Percentiles rank a stretch among this genome's conserved stretches.
These are phyloP conservation scores for Nakazawaea sp. DNA, from an alignment of 805 yeast genomes.

Conservation along the genomic window DNA sequence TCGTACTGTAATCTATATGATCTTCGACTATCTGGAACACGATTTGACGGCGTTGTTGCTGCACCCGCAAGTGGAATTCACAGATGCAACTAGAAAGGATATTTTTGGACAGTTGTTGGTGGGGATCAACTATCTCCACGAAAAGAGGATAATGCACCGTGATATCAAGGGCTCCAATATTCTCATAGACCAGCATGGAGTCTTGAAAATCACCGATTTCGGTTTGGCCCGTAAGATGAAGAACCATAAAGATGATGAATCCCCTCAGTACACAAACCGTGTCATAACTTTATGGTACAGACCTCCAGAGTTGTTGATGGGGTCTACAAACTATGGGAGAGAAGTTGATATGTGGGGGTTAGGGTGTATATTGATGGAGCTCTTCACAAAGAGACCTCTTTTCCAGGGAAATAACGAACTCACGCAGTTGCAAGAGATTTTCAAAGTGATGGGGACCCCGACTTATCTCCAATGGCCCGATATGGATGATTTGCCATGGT, in stretches of 20 bases:
- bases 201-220: conserved; percentile 71
- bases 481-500: conserved; percentile 84
- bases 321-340: conserved; percentile 83
- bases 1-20: conserved; percentile 69
- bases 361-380: conserved; percentile 83
- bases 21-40: conserved; percentile 89
- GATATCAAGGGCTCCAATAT: conserved; percentile 82
- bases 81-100: conserved; percentile 60
- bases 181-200: conserved; percentile 54
- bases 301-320: conserved; percentile 89
- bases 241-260: conserved; percentile 38
- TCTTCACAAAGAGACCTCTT: conserved; percentile 66
- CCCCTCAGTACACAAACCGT: conserved; percentile 85
- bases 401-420: conserved; percentile 90
- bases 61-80: conserved; percentile 60
- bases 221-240: conserved; percentile 78
- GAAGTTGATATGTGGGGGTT: conserved; percentile 97
- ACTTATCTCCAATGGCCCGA: conserved; percentile 67
- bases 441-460: conserved; percentile 85
- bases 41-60: conserved; percentile 84
- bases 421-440: conserved; percentile 72
- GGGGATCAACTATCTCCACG: conserved; percentile 67
- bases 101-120: conserved; percentile 58
- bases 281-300: conserved; percentile 97
- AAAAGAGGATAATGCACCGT: conserved; percentile 63